A percentile compares a stretch with the other conserved stretches of the same genome.
These are phyloP conservation scores for Geopyxis carbonaria DNA, from an alignment of 495 filamentous ascomycete species.

Conservation along the genomic window DNA sequence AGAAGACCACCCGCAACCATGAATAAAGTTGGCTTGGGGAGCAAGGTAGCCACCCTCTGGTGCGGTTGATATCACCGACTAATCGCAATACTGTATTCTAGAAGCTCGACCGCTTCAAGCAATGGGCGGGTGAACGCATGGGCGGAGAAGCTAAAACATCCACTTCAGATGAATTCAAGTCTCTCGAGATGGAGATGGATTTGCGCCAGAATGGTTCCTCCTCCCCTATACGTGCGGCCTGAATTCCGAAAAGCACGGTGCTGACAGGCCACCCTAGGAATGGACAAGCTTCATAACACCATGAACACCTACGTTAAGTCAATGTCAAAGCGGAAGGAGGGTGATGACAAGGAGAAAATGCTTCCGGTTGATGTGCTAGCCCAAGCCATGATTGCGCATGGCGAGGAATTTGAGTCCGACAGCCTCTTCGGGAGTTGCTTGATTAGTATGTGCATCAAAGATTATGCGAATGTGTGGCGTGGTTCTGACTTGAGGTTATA, in stretches of 20 bases:
- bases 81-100: conserved; percentile 22
- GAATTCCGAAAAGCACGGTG: conserved; percentile 3
- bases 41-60: too few relatives aligned
- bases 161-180: conserved; percentile 84
- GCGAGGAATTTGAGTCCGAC: conserved; percentile 81
- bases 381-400: conserved; percentile 73
- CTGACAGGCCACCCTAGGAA: conserved; percentile 37
- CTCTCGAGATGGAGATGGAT: conserved; percentile 80
- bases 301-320: conserved; percentile 85
- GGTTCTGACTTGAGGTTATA: conserved; percentile 21
- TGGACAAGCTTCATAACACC: conserved; percentile 80
- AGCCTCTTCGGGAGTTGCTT: conserved; percentile 89
- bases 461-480: neutral
- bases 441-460: conserved; percentile 39
- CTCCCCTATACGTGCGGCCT: neutral
- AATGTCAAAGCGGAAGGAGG: conserved; percentile 68
- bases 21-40: too few relatives aligned
- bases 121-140: conserved; percentile 98
- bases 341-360: conserved; percentile 59
- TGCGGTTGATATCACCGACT: too few relatives aligned
- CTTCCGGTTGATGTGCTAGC: conserved; percentile 69
- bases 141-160: conserved; percentile 79
- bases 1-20: too few relatives aligned
- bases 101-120: conserved; percentile 90
- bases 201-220: conserved; percentile 66